These are phyloP conservation scores for Lasiosphaeria ovina DNA, from an alignment of 495 filamentous ascomycete genomes.

Conservation along the genomic window DNA sequence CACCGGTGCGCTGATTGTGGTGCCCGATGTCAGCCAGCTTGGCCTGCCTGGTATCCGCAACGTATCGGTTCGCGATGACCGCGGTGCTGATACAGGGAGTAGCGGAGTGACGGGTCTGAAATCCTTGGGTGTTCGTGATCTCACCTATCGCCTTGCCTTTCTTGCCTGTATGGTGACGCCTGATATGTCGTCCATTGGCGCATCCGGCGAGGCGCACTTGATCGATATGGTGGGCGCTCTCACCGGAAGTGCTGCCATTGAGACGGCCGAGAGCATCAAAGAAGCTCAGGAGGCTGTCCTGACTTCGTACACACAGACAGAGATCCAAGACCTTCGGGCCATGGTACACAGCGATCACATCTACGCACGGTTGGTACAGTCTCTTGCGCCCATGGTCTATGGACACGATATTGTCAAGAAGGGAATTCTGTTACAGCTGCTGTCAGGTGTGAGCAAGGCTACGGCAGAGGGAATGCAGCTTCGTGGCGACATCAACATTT, in stretches of 20 bases:
- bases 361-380: conserved; percentile 89
- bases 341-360: conserved; percentile 97
- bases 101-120: conserved; percentile 85
- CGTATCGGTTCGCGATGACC: conserved; percentile 82
- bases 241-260: conserved; percentile 63
- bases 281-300: conserved; percentile 86
- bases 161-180: conserved; percentile 95
- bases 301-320: conserved; percentile 72
- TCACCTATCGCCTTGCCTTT: conserved; percentile 97
- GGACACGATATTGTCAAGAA: conserved; percentile 98
- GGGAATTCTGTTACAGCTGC: conserved; percentile 86
- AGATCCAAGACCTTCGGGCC: conserved; percentile 85
- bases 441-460: conserved; percentile 88
- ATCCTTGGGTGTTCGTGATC: conserved; percentile 86
- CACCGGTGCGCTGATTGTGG: conserved; percentile 91
- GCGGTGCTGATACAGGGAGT: conserved; percentile 76
- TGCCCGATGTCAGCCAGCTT: conserved; percentile 95
- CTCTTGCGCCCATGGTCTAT: conserved; percentile 95
- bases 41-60: conserved; percentile 83
- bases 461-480: conserved; percentile 90
- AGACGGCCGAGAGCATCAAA: conserved; percentile 67
- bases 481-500: conserved; percentile 97
- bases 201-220: conserved; percentile 41
- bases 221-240: conserved; percentile 77
- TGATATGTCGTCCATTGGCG: conserved; percentile 72